A percentile compares a stretch with the other conserved stretches of the same genome.
Conservation (phyloP, 805 yeast species). For the Suhomyces pyralidae region DNA sequence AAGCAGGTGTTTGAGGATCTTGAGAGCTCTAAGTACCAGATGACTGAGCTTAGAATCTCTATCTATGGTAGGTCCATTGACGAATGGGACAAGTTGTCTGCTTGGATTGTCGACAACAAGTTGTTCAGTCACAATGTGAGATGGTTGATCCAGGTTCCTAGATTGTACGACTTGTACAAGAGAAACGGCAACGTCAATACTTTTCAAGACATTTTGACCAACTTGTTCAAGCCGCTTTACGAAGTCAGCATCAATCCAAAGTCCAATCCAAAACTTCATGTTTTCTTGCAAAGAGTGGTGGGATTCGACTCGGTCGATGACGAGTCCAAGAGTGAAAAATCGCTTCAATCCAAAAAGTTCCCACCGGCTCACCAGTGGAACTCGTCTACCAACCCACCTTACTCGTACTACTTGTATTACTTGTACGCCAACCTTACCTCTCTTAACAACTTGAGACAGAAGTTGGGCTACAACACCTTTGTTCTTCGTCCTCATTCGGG, state of each 20-base stretch:
- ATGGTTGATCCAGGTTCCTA: slow-evolving; percentile 94
- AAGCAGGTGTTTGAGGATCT: slow-evolving; percentile 91
- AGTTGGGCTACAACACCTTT: slow-evolving; percentile 78
- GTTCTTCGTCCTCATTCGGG: slow-evolving; percentile 98
- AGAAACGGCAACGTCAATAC: slow-evolving; percentile 62
- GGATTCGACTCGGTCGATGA: slow-evolving; percentile 99
- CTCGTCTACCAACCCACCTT: slow-evolving; percentile 84
- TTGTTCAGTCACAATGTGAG: slow-evolving; percentile 90
- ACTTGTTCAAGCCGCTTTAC: slow-evolving; percentile 82
- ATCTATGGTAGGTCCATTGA: slow-evolving; percentile 84
- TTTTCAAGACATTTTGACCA: slow-evolving; percentile 75
- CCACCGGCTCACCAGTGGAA: slow-evolving; percentile 89
- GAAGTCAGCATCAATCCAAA: slow-evolving; percentile 85
- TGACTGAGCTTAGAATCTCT: slow-evolving; percentile 95
- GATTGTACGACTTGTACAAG: slow-evolving; percentile 87
- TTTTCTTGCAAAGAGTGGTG: slow-evolving; percentile 88
- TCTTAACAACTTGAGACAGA: slow-evolving; percentile 77
- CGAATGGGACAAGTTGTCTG: slow-evolving; percentile 95
- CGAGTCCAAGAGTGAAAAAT: slow-evolving; percentile 87
- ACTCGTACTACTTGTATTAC: slow-evolving; percentile 90
- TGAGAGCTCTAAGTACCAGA: slow-evolving; percentile 93
- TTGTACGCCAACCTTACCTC: slow-evolving; percentile 83
- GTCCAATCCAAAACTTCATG: slow-evolving; percentile 85
- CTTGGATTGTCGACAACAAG: slow-evolving; percentile 93
- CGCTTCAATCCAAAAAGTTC: slow-evolving; percentile 68